Conservation (phyloP, 1,284 basidiomycete species). For the Microbotryum lychnidis-dioicae region DNA sequence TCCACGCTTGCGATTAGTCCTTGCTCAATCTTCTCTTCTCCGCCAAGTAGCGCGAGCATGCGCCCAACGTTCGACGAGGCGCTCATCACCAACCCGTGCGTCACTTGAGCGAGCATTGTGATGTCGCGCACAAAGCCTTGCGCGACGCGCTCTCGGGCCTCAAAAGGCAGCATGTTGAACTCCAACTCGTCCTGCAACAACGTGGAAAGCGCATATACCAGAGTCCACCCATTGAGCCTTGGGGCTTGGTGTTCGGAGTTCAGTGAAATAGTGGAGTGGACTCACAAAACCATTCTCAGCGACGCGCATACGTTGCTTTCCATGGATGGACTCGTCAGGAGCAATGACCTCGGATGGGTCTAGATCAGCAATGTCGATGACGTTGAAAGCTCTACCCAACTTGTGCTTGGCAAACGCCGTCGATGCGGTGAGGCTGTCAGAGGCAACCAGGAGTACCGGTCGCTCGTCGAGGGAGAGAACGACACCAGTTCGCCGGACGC, state of each 20-base stretch:
- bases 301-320: not conserved
- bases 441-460: not conserved
- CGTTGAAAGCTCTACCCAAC: conserved; percentile 6
- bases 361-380: conserved; percentile 9
- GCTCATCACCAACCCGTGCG: conserved; percentile 32
- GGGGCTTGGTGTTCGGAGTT: not conserved
- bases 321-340: not conserved
- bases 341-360: too few relatives aligned
- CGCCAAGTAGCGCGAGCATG: conserved; percentile 27
- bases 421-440: conserved; percentile 6
- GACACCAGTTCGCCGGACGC: too few relatives aligned
- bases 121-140: conserved; percentile 32
- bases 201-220: too few relatives aligned
- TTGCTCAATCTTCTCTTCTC: not conserved
- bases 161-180: conserved; percentile 30
- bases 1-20: conserved; percentile 28
- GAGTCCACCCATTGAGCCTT: too few relatives aligned
- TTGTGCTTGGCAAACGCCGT: conserved; percentile 12
- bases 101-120: conserved; percentile 16
- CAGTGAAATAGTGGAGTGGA: not conserved
- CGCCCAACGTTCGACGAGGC: conserved; percentile 33
- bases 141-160: conserved; percentile 13
- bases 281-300: conserved; percentile 9
- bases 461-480: not conserved
- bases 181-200: conserved; percentile 21